Evolutionary conservation across 768 basidiomycete species (phyloP), one percentile per base, ranked within the genome.

Genomic region (Plicaturopsis crispa): DNA sequence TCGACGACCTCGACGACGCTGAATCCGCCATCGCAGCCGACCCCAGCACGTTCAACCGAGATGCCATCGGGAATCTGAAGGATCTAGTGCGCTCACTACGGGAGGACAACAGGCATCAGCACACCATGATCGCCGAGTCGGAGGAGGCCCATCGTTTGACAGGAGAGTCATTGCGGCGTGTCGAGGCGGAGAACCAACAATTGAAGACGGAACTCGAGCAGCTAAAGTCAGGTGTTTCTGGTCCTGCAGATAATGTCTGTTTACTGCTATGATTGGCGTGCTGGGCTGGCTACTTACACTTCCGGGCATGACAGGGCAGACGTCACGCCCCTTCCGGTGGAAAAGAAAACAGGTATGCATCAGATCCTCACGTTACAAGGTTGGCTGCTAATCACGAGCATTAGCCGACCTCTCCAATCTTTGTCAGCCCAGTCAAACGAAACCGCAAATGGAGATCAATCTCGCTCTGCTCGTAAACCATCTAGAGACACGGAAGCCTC

Each of bases 1-100:
- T 70, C 43, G 44, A 51, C 2, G 57, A 65, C 34, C 47, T 71
- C 3, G 55, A 53, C 7, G 70, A 73, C 21, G 68, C 70, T 0
- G 65, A 72, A 38, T 51, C 60, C 5, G 51, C 54, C 6, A 52
- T 73, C 21, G 63, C 26, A 14, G 10, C 10, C 26, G 14, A 28
- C 26, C 26, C 10, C 10, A 28, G 14, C 26, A 14, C 26, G 8
- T 28, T 28, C 26, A 28, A 28, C 14, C 26, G 14, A 8, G 10
- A 8, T 14, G 10, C 10, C 26, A 28, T 8, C 14, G 26, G 14
- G 14, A 8, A 28, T 8, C 26, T 8, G 14, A 8, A 8, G 26
- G 8, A 8, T 8, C 26, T 8, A 28, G 8, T 14, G 26, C 26
- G 14, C 8, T 14, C 8, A 28, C 26, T 28, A 28, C 10, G 14